Percentiles rank a stretch among this genome's conserved stretches.
phyloP scores from a whole-genome alignment of 257 asterid species.

The Vinca minor region DNA sequence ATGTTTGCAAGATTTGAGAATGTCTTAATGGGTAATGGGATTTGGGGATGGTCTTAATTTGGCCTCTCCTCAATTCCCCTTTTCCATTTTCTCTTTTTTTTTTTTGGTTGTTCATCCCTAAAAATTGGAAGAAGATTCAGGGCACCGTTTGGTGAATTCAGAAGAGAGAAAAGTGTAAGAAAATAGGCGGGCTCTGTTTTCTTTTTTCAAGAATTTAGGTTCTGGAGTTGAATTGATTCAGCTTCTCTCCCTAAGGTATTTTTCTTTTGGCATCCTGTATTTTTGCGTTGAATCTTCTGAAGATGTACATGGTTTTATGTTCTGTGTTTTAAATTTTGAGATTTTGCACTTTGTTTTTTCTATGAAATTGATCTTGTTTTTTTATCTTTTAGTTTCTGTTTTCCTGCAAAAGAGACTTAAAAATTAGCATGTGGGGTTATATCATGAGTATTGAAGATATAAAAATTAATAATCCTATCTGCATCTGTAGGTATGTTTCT shows the following conservation, averaged over 20 bases:
- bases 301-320: not conserved
- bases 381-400: no score
- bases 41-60: constrained; percentile 64
- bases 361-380: no score
- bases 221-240: constrained; percentile 5
- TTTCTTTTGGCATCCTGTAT: no score
- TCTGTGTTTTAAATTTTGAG: no score
- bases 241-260: not conserved
- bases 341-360: no score
- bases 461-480: no score
- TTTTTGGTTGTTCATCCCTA: constrained; percentile 3
- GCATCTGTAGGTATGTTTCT: no score
- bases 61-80: constrained; percentile 78
- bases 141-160: no score
- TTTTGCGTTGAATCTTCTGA: not conserved
- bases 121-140: no score
- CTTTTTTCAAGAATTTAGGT: not conserved
- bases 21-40: constrained; percentile 61
- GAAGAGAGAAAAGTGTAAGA: constrained; percentile 6
- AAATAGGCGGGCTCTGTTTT: constrained; percentile 3
- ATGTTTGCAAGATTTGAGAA: constrained; percentile 46
- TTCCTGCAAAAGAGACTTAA: no score
- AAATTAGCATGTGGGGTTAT: no score
- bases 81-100: not conserved
- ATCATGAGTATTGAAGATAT: no score